Conservation (phyloP, 371 early-diverging fungal species). For the Mucor piriformis region DNA sequence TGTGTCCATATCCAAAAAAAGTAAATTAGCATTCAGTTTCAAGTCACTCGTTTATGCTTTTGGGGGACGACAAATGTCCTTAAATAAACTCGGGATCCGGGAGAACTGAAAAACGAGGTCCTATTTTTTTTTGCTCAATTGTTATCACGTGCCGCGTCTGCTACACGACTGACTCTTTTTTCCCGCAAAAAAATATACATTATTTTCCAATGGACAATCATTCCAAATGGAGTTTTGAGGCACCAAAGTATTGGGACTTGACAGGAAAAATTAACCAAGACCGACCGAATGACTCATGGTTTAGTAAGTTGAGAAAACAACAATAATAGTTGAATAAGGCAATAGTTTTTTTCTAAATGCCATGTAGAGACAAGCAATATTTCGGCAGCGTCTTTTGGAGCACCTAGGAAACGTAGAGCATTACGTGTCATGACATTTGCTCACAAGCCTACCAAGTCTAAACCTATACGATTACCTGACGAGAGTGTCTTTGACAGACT, state of each 20-base stretch:
- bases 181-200: no score
- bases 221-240: slow-evolving; percentile 20
- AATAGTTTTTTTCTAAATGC: no score
- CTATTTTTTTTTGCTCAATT: not conserved
- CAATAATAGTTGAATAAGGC: no score
- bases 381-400: slow-evolving; percentile 6
- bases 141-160: no score
- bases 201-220: not conserved
- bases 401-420: not conserved
- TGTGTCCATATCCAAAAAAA: not conserved
- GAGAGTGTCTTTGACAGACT: slow-evolving; percentile 10
- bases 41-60: not conserved
- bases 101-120: not conserved
- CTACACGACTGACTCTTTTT: no score
- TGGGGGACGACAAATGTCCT: not conserved
- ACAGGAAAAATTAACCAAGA: not conserved
- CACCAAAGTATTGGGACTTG: slow-evolving; percentile 26
- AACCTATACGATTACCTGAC: not conserved
- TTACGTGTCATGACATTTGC: not conserved
- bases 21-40: not conserved
- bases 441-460: not conserved
- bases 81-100: not conserved
- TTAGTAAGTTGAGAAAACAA: no score
- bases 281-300: slow-evolving; percentile 21
- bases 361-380: not conserved